Evolutionary conservation across 2,329 filamentous ascomycete species (phyloP), one percentile per base, ranked within the genome.

Genomic region (Trichoderma sp.): DNA sequence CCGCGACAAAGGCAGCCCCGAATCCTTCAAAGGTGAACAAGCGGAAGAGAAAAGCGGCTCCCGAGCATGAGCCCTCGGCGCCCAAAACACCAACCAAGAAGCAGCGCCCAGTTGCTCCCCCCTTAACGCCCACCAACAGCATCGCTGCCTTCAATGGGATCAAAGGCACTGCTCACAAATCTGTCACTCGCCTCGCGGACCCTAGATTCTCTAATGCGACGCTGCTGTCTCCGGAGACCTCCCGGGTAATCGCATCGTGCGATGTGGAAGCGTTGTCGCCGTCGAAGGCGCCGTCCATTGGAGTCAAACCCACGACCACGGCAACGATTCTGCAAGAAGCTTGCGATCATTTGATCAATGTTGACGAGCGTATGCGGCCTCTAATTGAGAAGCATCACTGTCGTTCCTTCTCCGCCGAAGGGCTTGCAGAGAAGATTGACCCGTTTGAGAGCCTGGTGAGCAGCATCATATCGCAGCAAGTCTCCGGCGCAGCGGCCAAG

Each of bases 381-480:
- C 78, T 97, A 19, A 87, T 97, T 58, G 89, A 92, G 67, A 86
- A 87, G 67, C 86, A 97, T 75, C 87, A 86, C 69, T 98, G 94
- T 78, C 85, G 84, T 65, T 80, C 95, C 17, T 98, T 98, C 80
- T 91, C 89, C 1, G 86, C 92, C 0, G 89, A 91, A 70, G 93
- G 93, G 0, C 81, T 98, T n/a, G 87, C 90, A 32, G 93, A 97
- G 78, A 84, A 88, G 71, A 87, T 97, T 69, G 93, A 98, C 78
- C 95, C 95, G 0, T 99, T 97, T 75, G 90, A 91, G 73, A 89
- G 88, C 67, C 84, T 99, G 37, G 86, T 88, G 45, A 94, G 90
- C 78, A 91, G 93, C 61, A 97, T 99, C 76, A 97, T 98, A 73
- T 93, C 92, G 64, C 95, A 98, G 80, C 95, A 99, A 81, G 94